phyloP scores from a whole-genome alignment of 305 asterid species.

The Ruellia speciosa region DNA sequence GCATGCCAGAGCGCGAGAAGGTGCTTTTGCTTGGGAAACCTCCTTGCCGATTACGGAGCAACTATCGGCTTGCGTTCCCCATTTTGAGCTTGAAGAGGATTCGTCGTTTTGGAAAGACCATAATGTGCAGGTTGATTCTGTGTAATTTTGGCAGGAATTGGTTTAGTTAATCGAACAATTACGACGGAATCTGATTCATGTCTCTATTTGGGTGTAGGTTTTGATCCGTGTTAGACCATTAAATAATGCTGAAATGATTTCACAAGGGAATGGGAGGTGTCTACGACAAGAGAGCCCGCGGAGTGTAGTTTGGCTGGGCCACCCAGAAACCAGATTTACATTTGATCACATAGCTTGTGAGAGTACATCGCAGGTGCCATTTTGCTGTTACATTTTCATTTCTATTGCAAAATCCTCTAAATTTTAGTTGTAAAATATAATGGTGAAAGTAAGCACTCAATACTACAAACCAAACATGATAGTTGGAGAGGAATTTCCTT shows the following conservation, averaged over 20 bases:
- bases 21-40: slow-evolving; percentile 31
- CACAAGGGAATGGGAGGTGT: slow-evolving; percentile 67
- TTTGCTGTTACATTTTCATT: slow-evolving; percentile 6
- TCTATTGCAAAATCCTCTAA: background rate
- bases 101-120: slow-evolving; percentile 70
- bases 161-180: background rate
- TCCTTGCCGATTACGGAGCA: slow-evolving; percentile 28
- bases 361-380: slow-evolving; percentile 63
- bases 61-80: slow-evolving; percentile 14
- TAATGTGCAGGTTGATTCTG: slow-evolving; percentile 61
- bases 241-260: slow-evolving; percentile 45
- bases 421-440: slow-evolving; percentile 13
- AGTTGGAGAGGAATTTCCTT: background rate
- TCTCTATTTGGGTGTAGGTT: slow-evolving; percentile 33
- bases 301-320: slow-evolving; percentile 59
- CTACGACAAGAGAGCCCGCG: slow-evolving; percentile 65
- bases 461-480: background rate
- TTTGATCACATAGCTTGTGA: slow-evolving; percentile 78
- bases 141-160: slow-evolving; percentile 2
- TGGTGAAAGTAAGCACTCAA: background rate
- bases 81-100: slow-evolving; percentile 21
- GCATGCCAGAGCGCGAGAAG: slow-evolving; percentile 29
- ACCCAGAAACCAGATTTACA: slow-evolving; percentile 73
- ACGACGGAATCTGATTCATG: background rate
- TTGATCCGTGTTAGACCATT: slow-evolving; percentile 74